Percentiles rank a stretch among this genome's conserved stretches.
Evolutionary conservation across 2,329 filamentous ascomycete genomes (phyloP).

Genomic region (Hypoxylon sp.): DNA sequence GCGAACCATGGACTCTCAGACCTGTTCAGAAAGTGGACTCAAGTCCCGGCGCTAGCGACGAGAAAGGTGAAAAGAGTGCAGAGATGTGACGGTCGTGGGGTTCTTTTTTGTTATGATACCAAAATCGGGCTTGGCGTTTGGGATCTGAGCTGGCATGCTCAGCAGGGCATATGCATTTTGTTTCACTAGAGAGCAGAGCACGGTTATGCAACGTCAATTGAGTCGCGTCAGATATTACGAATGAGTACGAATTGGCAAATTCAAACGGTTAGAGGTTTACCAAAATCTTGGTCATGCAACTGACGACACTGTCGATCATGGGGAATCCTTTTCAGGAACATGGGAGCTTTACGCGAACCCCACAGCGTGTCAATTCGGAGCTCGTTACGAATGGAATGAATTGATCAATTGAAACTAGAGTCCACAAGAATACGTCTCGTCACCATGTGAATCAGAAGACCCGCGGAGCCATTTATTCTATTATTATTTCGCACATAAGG

Average conservation of each 20-base stretch:
- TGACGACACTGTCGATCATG: constrained; percentile 4
- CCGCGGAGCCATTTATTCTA: constrained; percentile 7
- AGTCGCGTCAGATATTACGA: constrained; percentile 28
- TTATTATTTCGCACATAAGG: constrained; percentile 19
- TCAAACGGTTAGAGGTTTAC: constrained; percentile 4
- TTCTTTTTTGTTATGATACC: constrained; percentile 42
- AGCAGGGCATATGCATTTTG: constrained; percentile 29
- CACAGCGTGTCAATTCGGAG: constrained; percentile 15
- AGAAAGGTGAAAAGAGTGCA: constrained; percentile 33
- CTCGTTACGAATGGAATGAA: constrained; percentile 18
- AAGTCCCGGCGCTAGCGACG: constrained; percentile 25
- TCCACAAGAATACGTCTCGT: constrained; percentile 10
- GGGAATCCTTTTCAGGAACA: constrained; percentile 15
- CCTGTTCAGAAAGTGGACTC: constrained; percentile 26
- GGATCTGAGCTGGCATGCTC: constrained; percentile 41
- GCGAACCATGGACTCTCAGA: constrained; percentile 11
- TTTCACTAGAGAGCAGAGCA: constrained; percentile 26
- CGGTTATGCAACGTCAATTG: constrained; percentile 24
- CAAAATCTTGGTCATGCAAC: constrained; percentile 12
- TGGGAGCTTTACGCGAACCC: constrained; percentile 20
- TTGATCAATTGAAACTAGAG: constrained; percentile 31
- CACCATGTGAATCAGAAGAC: constrained; percentile 15
- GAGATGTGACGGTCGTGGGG: constrained; percentile 15
- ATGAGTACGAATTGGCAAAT: constrained; percentile 21
- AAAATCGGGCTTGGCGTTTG: constrained; percentile 39